Base-by-base conservation (phyloP, 805 yeast genomes). In the Lipomyces starkeyi region DNA sequence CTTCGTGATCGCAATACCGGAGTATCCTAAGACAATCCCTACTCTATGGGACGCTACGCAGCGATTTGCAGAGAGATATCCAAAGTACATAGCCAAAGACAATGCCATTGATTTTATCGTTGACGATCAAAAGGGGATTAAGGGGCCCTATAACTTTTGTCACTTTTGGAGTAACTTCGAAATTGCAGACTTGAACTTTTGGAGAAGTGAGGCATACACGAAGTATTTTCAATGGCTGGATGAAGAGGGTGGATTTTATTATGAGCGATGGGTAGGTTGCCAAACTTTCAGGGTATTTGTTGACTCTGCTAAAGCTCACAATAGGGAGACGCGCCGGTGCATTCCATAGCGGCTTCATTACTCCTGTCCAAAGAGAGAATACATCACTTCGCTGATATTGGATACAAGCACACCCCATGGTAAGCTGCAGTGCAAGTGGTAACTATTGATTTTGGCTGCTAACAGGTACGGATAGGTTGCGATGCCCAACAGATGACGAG, bases 121-220 rank as follows among this genome's bases (percentile, higher is more conserved):
- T 29, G 87, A 87, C 82, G 85, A 76, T 14, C 90, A 90, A 78
- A 78, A 78, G 2, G 95, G 92, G 55, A 71, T 85, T 85, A 86
- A 2, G 75, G 84, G 84, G 64, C 78, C 85, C 0, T 91, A 87
- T 77, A 91, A 90, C 74, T 75, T 85, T 74, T 91, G 96, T 76
- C 96, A 91, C 77, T 91, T 88, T 76, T 91, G 96, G 95, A 84
- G 92, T 9, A 88, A 88, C 79, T 88, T 88, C 74, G 92, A 88
- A 76, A 83, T 88, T 61, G 91, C 86, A n/a, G 81, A 82, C 68
- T 78, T 88, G 74, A 82, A 84, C 61, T 84, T 88, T 73, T 88
- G 86, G 84, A 76, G 89, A 73, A 71, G 82, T 17, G 82, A 84
- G 62, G 85, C 84, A 29, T 88, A 88, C 76, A 74, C 75, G 43